Base-by-base conservation (phyloP, 306 rosid species). In the Notholithocarpus densiflorus region DNA sequence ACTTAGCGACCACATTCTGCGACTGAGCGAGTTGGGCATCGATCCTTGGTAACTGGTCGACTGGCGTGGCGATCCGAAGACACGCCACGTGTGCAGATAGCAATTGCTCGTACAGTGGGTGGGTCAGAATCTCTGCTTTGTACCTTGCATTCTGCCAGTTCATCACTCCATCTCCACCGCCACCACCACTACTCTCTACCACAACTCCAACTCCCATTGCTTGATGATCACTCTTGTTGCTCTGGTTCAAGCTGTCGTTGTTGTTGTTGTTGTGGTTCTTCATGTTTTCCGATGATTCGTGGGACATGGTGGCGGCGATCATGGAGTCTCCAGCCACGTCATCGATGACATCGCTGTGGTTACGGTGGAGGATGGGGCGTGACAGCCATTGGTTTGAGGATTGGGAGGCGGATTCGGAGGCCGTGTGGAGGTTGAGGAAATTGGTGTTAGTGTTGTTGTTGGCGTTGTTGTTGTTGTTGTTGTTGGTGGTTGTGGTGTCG, bases 21-120 rank as follows among this genome's bases (percentile, higher is more conserved):
- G 99, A 93, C 90, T 91, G 92, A 2, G 93, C 91, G 48, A 95
- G 87, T 92, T 95, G 97, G 23, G 97, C 98, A 56, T 95, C 98
- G 77, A 95, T 95, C 83, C 97, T 93, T 2, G 99, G 97, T 79
- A 95, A 75, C 90, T 95, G 99, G 82, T 95, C 98, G 13, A 95
- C 99, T 56, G 98, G 99, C 23, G 99, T 95, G 34, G 99, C 98
- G 84, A 95, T 95, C 83, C 98, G 87, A 24, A 95, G 87, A 79
- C 99, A 95, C 20, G 97, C 90, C 74, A 95, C 99, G 74, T 93
- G 98, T 3, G 99, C 98, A 54, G 98, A 93, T 9, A 95, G 89
- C 56, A 95, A 88, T 79, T 92, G 97, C 55, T 95, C 98, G 56
- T 95, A 95, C 14, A 95, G 86, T 45, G 98, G 99, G 62, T 95